Evolutionary conservation across 2,329 filamentous ascomycete species (phyloP).

Genomic region (Cercospora sp.): DNA sequence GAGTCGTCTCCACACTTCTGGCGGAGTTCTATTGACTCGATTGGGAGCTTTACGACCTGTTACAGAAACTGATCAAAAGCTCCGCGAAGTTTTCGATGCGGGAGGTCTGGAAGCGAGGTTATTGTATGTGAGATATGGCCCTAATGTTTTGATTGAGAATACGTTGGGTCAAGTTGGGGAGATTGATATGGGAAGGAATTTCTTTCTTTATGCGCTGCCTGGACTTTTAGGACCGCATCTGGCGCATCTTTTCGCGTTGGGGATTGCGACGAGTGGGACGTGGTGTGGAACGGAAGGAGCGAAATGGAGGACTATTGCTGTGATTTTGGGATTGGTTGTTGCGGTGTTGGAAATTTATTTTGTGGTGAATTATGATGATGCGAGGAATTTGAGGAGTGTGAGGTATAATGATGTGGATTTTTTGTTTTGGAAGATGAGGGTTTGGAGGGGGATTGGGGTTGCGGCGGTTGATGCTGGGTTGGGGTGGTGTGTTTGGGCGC

Average conservation of each 20-base stretch:
- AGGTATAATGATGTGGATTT: conserved; percentile 63
- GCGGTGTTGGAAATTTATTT: conserved; percentile 66
- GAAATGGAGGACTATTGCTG: conserved; percentile 70
- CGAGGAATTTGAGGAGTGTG: conserved; percentile 62
- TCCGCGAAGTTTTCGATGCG: conserved; percentile 68
- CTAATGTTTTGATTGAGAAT: conserved; percentile 70
- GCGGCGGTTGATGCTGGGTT: conserved; percentile 64
- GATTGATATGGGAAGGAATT: conserved; percentile 56
- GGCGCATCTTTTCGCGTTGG: conserved; percentile 70
- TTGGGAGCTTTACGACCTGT: conserved; percentile 62
- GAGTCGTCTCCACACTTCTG: conserved; percentile 82
- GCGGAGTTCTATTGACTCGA: conserved; percentile 78
- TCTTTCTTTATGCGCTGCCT: conserved; percentile 79
- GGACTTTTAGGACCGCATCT: conserved; percentile 75
- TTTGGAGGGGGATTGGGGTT: conserved; percentile 64
- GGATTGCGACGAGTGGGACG: conserved; percentile 68
- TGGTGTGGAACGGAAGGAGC: conserved; percentile 64
- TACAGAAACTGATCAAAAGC: conserved; percentile 60
- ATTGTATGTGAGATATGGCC: conserved; percentile 81
- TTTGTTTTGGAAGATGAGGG: conserved; percentile 69
- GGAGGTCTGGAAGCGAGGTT: conserved; percentile 65
- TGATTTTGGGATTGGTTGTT: conserved; percentile 60
- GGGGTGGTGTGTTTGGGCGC: conserved; percentile 69
- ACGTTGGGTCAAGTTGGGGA: conserved; percentile 64
- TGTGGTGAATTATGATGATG: conserved; percentile 64